phyloP scores from a whole-genome alignment of 169 alveolate species.

The Plasmodium inui region DNA sequence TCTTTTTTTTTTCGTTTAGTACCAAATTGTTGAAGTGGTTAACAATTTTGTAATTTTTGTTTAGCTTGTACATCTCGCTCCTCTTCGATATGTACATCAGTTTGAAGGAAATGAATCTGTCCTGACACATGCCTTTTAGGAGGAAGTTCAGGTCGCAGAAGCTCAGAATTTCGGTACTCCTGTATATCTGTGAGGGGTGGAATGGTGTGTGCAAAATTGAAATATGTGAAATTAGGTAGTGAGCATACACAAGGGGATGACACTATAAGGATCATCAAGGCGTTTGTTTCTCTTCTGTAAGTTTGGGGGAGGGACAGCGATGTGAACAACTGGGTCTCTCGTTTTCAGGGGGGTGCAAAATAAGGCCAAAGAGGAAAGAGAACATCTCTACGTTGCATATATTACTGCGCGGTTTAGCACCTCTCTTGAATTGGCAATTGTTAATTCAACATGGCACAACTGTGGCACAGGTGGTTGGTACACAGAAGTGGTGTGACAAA shows the following conservation, averaged over 20 bases:
- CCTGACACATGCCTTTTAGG: constrained; percentile 64
- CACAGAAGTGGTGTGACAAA: background rate
- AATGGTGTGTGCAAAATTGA: background rate
- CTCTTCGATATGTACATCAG: constrained; percentile 51
- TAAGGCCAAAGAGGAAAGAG: background rate
- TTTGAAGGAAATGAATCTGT: constrained; percentile 33
- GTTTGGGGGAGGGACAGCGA: background rate
- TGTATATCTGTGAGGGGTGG: constrained; percentile 34
- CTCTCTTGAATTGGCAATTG: background rate
- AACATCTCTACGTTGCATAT: background rate
- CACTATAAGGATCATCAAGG: background rate
- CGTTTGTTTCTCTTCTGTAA: background rate
- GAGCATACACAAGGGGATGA: background rate
- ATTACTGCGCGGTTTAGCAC: background rate
- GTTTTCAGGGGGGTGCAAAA: background rate
- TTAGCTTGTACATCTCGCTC: constrained; percentile 64
- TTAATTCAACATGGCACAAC: background rate
- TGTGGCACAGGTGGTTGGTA: background rate
- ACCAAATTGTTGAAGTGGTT: constrained; percentile 34
- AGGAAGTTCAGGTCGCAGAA: constrained; percentile 46
- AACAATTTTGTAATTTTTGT: constrained; percentile 48
- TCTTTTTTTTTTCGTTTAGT: background rate
- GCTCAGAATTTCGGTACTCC: constrained; percentile 38
- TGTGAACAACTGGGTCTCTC: background rate
- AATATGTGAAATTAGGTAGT: background rate